Evolutionary conservation across 1,284 basidiomycete genomes (phyloP), one percentile per base, ranked within the genome.

Genomic region (Fomitopsis betulina): DNA sequence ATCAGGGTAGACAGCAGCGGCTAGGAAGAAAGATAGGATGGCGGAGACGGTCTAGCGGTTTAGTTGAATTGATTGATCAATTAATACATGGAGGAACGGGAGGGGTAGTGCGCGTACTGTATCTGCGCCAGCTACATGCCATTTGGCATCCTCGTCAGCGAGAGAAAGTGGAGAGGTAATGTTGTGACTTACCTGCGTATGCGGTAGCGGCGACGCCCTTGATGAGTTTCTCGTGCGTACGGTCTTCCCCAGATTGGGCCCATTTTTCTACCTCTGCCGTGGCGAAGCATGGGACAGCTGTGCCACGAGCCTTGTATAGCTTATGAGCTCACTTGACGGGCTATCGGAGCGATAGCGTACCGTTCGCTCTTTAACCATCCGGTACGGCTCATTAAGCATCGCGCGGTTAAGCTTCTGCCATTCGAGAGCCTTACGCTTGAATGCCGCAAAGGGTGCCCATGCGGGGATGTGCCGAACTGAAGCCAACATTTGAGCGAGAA

Each of bases 381-480:
- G 56, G 52, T 65, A 67, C 12, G 68, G 69, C 43, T 53, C 49
- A 43, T 70, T 60, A 12, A 68, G 47, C 61, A 70, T 65, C 13
- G 60, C 58, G 30, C 52, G 59, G 17, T 58, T 63, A 23, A 61
- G 45, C 21, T 56, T 49, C 25, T 59, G 59, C 54, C 63, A 65
- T 51, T 63, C 55, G 1, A 42, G 32, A 2, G 68, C 68, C 39
- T 63, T 57, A n/a, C 59, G 62, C 55, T 69, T 67, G 60, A 68
- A 71, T 2, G 52, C 53, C 2, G 67, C 67, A 13, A 68, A 67
- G 19, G 70, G 70, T 37, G 65, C 55, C 68, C 68, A 68, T 2
- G 57, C 15, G 6, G 68, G 68, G 38, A 67, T 40, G 43, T 67
- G 52, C 56, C 64, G 66, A 27, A 69, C 68, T 69, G 64, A 21